A percentile compares a stretch with the other conserved stretches of the same genome.
Conservation (phyloP, 345 rosid genomes). For the Gossypium ekmanianum region DNA sequence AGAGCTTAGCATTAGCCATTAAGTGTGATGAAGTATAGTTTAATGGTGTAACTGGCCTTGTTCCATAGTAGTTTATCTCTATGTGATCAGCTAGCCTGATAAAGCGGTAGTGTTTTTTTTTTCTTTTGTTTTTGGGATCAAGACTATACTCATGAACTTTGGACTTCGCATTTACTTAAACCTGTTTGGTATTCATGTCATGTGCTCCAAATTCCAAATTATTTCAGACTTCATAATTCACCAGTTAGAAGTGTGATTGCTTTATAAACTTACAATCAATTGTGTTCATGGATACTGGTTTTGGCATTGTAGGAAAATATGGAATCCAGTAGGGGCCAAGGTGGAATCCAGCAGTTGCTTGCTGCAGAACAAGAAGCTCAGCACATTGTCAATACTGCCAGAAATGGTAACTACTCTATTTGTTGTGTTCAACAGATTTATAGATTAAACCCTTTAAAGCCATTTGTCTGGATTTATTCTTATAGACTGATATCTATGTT, state of each 20-base stretch:
- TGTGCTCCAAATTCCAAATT: not conserved
- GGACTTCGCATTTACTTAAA: not conserved
- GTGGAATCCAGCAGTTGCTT: constrained; percentile 86
- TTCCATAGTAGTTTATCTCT: not conserved
- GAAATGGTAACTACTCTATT: constrained; percentile 31
- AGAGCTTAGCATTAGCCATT: not conserved
- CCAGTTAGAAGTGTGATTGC: not conserved
- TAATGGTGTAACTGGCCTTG: not conserved
- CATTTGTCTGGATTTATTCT: not conserved
- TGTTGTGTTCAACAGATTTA: not conserved
- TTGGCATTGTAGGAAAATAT: constrained; percentile 34
- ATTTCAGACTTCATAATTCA: not conserved
- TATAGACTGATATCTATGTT: not conserved
- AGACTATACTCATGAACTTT: not conserved
- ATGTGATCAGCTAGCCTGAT: not conserved
- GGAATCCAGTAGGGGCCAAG: constrained; percentile 68
- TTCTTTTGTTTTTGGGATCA: not conserved
- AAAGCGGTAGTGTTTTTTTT: not conserved
- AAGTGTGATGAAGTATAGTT: not conserved
- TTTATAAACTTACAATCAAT: not conserved
- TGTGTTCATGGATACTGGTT: constrained; percentile 11
- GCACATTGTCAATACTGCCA: constrained; percentile 51
- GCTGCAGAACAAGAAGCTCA: constrained; percentile 83
- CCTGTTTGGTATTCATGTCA: not conserved
- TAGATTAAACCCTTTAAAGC: not conserved